Evolutionary conservation across 78 protist species (phyloP).

Genomic region (Anaeramoeba ignava): DNA sequence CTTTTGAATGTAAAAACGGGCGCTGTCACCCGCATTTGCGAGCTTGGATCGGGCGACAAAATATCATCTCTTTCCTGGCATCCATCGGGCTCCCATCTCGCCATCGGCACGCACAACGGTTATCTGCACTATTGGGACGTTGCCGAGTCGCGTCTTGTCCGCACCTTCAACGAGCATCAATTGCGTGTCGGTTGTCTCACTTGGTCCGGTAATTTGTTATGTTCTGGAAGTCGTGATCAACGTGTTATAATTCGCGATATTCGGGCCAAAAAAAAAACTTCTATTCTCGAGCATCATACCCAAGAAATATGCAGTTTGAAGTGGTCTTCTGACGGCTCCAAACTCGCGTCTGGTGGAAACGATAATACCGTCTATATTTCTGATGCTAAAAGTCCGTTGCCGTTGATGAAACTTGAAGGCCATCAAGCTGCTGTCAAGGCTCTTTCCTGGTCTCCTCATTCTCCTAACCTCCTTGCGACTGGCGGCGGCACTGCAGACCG

Average conservation of each 20-base stretch:
- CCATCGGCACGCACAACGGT: neutral
- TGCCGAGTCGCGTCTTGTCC: neutral
- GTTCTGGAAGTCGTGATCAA: neutral
- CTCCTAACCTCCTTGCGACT: conserved; percentile 72
- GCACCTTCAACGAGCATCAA: neutral
- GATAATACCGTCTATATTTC: neutral
- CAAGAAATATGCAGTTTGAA: neutral
- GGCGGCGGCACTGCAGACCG: conserved; percentile 97
- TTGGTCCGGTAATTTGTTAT: neutral
- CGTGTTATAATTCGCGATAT: neutral
- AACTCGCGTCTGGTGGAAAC: neutral
- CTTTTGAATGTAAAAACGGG: too few relatives aligned
- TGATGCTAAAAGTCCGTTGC: neutral
- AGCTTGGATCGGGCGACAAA: too few relatives aligned
- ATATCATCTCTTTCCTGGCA: neutral
- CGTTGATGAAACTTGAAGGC: neutral
- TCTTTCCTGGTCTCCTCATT: conserved; percentile 96
- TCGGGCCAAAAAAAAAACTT: neutral
- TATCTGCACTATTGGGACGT: neutral
- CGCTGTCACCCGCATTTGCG: too few relatives aligned
- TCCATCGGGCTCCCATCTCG: neutral
- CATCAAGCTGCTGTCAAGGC: conserved; percentile 91
- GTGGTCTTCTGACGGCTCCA: neutral
- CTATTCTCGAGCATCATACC: neutral
- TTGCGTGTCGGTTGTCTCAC: neutral